Evolutionary conservation across 2,329 filamentous ascomycete genomes (phyloP).

Genomic region (Aspergillus texensis): DNA sequence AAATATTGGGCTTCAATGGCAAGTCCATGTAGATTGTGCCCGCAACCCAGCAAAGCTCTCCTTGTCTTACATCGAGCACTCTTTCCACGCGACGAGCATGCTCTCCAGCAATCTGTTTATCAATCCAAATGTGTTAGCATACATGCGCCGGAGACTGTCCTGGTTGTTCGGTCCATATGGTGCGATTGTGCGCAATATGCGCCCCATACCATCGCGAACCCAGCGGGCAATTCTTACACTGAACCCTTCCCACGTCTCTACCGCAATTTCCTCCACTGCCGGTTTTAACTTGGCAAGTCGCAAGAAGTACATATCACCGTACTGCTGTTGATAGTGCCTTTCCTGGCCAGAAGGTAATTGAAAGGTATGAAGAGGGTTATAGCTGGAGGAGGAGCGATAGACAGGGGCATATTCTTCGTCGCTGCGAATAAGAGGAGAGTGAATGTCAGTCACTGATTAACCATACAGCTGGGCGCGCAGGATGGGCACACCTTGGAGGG

Average conservation of each 20-base stretch:
- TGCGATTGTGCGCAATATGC: background rate
- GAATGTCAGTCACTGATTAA: background rate
- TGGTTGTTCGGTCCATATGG: background rate
- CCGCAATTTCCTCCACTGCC: slow-evolving; percentile 72
- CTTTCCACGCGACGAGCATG: slow-evolving; percentile 75
- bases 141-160: too few species aligned
- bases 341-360: slow-evolving; percentile 64
- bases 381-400: slow-evolving; percentile 62
- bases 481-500: slow-evolving; percentile 30
- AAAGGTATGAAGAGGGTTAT: slow-evolving; percentile 77
- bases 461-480: background rate
- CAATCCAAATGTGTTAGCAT: slow-evolving; percentile 7
- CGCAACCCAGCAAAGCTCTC: slow-evolving; percentile 90
- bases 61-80: slow-evolving; percentile 93
- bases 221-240: slow-evolving; percentile 46
- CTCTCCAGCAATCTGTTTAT: slow-evolving; percentile 69
- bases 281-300: slow-evolving; percentile 87
- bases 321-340: slow-evolving; percentile 88
- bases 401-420: slow-evolving; percentile 45
- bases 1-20: slow-evolving; percentile 90
- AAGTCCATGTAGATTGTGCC: slow-evolving; percentile 98
- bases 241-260: slow-evolving; percentile 75
- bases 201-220: background rate
- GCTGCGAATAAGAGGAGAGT: slow-evolving; percentile 17
- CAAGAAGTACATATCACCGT: slow-evolving; percentile 96